Evolutionary conservation across 2,329 filamentous ascomycete genomes (phyloP), one percentile per base, ranked within the genome.

Genomic region (Ophiostoma piceae): DNA sequence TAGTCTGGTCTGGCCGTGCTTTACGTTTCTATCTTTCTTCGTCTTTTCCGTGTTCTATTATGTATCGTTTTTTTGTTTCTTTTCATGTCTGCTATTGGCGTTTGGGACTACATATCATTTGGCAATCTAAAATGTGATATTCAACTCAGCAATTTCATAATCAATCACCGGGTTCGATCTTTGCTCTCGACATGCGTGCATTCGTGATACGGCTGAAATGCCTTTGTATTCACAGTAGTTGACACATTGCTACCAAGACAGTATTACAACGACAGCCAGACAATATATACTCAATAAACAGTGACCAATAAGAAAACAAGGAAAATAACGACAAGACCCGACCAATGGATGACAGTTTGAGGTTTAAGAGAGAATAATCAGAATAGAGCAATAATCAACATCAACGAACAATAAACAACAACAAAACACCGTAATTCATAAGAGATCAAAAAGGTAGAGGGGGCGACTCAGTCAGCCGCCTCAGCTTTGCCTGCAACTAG

Each of bases 401-500:
- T 1, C 35, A 47, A 47, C 6, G 6, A 47, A 47, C 1, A n/a
- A 47, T 19, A 47, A 19, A 47, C 35, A 47, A 19, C 2, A 47
- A 47, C 43, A 47, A 47, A 47, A 47, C 43, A 47, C 43, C 43
- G 43, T 47, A 47, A 47, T 19, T 47, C 43, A 47, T 47, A 7
- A 47, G 4, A 47, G 43, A 19, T 16, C 43, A 47, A 47, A 47
- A 9, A 47, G 19, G 43, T n/a, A 43, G 41, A 43, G 12, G 7
- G 12, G 41, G 11, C 11, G 41, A 16, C 41, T 35, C 35, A 5
- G 4, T 3, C 43, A 8, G 16, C 1, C 3, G 7, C 43, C 43
- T 47, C 19, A 47, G 19, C 35, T 35, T 35, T 8, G 35, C 35
- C 35, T 35, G 35, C 16, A 19, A 47, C 2, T 29, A 86, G 68